Evolutionary conservation across 1,284 basidiomycete species (phyloP).

Genomic region (Puccinia novopanici): DNA sequence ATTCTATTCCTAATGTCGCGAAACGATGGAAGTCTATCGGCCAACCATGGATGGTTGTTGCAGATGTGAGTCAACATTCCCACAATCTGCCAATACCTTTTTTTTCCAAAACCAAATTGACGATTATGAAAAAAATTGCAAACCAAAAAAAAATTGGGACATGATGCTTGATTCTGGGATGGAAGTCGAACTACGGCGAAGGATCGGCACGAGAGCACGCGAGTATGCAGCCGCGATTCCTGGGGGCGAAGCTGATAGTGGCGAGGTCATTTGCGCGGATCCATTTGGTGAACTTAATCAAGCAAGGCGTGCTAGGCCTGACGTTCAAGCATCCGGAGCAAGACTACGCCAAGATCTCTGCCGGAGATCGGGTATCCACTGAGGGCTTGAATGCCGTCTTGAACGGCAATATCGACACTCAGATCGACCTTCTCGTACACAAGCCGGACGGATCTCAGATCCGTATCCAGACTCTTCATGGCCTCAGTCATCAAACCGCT

Average conservation of each 20-base stretch:
- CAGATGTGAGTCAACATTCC: conserved; percentile 65
- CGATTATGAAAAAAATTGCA: not conserved
- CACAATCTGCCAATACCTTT: not conserved
- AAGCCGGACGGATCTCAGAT: conserved; percentile 11
- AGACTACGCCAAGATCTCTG: conserved; percentile 32
- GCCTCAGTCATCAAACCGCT: conserved; percentile 35
- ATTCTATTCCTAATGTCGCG: conserved; percentile 84
- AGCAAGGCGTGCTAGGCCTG: conserved; percentile 44
- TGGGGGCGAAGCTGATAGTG: conserved; percentile 66
- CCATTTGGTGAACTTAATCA: conserved; percentile 85
- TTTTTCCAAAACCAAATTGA: not conserved
- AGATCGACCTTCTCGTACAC: conserved; percentile 69
- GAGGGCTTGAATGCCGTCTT: conserved; percentile 66
- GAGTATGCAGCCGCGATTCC: conserved; percentile 92
- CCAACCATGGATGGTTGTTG: conserved; percentile 90
- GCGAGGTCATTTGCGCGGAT: conserved; percentile 90
- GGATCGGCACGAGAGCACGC: conserved; percentile 98
- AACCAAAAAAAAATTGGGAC: not conserved
- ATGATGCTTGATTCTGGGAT: not conserved
- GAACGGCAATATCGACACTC: conserved; percentile 63
- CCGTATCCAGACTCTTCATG: conserved; percentile 39
- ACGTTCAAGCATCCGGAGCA: conserved; percentile 32
- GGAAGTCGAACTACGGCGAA: conserved; percentile 74
- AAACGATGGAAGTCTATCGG: conserved; percentile 78
- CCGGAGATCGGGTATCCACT: conserved; percentile 72